Conservation (phyloP, 2,329 filamentous ascomycete genomes). For the Lecanicillium sp. region DNA sequence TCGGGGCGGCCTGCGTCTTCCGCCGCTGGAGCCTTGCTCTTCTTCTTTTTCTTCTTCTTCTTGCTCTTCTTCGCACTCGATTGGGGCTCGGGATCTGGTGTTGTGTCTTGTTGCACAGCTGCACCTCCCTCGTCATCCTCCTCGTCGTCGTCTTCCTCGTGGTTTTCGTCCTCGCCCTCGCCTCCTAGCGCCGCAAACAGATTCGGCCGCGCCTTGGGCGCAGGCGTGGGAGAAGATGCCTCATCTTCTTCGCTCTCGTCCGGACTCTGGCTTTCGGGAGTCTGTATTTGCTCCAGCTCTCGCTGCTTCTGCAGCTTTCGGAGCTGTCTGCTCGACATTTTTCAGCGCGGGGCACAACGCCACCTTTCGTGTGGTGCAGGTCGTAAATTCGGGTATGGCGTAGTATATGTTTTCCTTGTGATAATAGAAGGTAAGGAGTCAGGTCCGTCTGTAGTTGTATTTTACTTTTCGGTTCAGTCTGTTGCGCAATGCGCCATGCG, state of each 20-base stretch:
- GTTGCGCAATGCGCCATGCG: no score
- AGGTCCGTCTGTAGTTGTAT: no score
- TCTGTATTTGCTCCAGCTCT: constrained; percentile 28
- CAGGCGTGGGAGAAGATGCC: constrained; percentile 20
- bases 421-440: no score
- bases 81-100: constrained; percentile 10
- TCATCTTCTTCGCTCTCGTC: constrained; percentile 22
- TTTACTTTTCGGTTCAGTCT: no score
- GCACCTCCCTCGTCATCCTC: constrained; percentile 12
- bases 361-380: no score
- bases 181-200: constrained; percentile 46
- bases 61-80: constrained; percentile 19
- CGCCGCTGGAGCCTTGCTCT: constrained; percentile 23
- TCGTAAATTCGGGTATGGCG: no score
- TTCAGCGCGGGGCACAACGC: constrained; percentile 1
- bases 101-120: constrained; percentile 22
- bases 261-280: constrained; percentile 10
- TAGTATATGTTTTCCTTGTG: no score
- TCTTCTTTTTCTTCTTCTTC: constrained; percentile 32
- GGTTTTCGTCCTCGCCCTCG: constrained; percentile 31
- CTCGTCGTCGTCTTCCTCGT: constrained; percentile 24
- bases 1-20: constrained; percentile 15
- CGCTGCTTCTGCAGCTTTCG: constrained; percentile 44
- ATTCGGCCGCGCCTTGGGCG: constrained; percentile 32
- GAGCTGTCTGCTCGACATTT: constrained; percentile 42